A percentile compares a stretch with the other conserved stretches of the same genome.
These are phyloP conservation scores for Lasiodiplodia theobromae DNA, from an alignment of 2,329 filamentous ascomycete species.

Conservation along the genomic window DNA sequence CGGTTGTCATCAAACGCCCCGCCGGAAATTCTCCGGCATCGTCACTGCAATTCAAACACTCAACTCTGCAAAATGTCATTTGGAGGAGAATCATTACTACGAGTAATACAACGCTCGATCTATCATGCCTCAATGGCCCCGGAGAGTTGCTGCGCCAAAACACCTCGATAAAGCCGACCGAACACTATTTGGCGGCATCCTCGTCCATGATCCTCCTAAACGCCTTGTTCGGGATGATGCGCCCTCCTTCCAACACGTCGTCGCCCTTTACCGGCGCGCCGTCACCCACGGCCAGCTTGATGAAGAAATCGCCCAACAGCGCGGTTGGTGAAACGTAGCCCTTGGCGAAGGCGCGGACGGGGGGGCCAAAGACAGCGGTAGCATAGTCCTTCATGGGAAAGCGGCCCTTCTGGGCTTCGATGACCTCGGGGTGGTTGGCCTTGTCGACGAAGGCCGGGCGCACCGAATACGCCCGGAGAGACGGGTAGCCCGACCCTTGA, in stretches of 20 bases:
- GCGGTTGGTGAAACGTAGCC: conserved; percentile 54
- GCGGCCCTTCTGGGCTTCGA: conserved; percentile 41
- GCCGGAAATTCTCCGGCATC: neutral
- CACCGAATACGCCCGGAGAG: conserved; percentile 63
- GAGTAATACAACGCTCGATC: neutral
- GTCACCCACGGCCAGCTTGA: conserved; percentile 58
- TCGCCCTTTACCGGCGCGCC: conserved; percentile 49
- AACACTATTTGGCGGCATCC: neutral
- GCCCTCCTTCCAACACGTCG: conserved; percentile 49
- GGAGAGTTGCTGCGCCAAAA: neutral
- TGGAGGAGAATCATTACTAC: neutral
- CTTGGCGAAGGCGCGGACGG: conserved; percentile 40
- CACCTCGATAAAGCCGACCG: neutral
- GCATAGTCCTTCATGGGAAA: conserved; percentile 37
- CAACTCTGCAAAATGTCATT: too few relatives aligned
- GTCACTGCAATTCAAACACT: neutral
- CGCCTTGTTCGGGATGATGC: conserved; percentile 48
- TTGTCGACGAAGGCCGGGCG: conserved; percentile 68
- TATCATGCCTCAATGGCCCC: neutral
- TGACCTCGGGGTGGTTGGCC: conserved; percentile 49
- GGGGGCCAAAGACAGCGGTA: conserved; percentile 28
- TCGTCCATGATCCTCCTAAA: conserved; percentile 45
- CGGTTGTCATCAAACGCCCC: neutral
- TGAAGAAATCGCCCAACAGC: conserved; percentile 56
- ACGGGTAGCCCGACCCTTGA: conserved; percentile 47